Percentiles rank a stretch among this genome's conserved stretches.
Evolutionary conservation across 2,329 filamentous ascomycete genomes (phyloP).

Genomic region (Teratosphaeria gauchensis): DNA sequence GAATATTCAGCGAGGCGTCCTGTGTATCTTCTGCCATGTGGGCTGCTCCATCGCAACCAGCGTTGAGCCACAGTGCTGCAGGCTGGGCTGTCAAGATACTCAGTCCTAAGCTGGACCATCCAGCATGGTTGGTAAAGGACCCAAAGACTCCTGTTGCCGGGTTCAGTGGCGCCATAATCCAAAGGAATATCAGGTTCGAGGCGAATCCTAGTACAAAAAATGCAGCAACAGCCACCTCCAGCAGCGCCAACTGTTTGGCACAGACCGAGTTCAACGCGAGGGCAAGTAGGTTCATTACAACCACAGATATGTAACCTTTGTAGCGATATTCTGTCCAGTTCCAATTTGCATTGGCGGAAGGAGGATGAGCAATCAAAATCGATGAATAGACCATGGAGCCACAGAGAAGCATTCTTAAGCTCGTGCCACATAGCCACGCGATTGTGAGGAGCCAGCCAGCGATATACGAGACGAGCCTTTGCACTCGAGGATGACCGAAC

Average conservation of each 20-base stretch:
- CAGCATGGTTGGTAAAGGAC: slow-evolving; percentile 38
- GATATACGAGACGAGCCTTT: slow-evolving; percentile 34
- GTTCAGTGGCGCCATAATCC: slow-evolving; percentile 17
- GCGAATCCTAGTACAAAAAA: slow-evolving; percentile 43
- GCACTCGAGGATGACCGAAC: slow-evolving; percentile 29
- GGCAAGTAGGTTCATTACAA: slow-evolving; percentile 10
- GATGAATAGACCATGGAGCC: slow-evolving; percentile 24
- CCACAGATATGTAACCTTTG: background rate
- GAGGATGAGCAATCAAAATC: background rate
- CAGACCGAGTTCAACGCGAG: slow-evolving; percentile 36
- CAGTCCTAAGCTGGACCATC: slow-evolving; percentile 22
- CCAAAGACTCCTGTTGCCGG: slow-evolving; percentile 19
- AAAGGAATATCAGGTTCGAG: slow-evolving; percentile 40
- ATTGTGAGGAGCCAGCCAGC: slow-evolving; percentile 12
- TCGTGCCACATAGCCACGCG: slow-evolving; percentile 8
- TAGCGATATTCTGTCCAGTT: too few species aligned
- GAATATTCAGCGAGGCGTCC: slow-evolving; percentile 20
- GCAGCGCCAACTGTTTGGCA: slow-evolving; percentile 33
- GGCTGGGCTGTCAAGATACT: slow-evolving; percentile 1
- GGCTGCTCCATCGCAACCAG: slow-evolving; percentile 16
- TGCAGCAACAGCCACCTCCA: slow-evolving; percentile 40
- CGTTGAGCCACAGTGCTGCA: slow-evolving; percentile 14
- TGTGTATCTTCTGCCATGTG: slow-evolving; percentile 23
- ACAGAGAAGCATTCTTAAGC: slow-evolving; percentile 7
- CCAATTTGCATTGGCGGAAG: too few species aligned